Evolutionary conservation across 495 filamentous ascomycete species (phyloP).

Genomic region (Hypoxylon crocopeplum): DNA sequence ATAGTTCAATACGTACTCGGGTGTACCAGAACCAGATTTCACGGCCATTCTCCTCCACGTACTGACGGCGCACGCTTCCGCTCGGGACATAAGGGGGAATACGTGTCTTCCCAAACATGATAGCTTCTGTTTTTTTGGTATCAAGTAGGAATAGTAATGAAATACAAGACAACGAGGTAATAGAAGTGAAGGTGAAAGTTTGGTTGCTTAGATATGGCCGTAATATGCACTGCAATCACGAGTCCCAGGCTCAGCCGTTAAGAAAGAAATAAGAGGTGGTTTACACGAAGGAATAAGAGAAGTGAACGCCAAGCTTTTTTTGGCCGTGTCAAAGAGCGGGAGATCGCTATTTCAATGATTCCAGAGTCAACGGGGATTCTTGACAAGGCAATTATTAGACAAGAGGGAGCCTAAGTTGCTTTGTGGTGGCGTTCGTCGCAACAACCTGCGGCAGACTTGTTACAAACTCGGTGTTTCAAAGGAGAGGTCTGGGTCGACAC

Average conservation of each 20-base stretch:
- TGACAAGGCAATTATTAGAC: too few species aligned
- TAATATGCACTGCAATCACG: conserved; percentile 31
- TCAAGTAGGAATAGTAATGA: not conserved
- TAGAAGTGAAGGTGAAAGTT: conserved; percentile 5
- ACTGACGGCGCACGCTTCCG: conserved; percentile 29
- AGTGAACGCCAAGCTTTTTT: conserved; percentile 34
- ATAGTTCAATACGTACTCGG: conserved; percentile 38
- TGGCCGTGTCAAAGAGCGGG: conserved; percentile 5
- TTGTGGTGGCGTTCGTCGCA: conserved; percentile 15
- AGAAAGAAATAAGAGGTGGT: conserved; percentile 1
- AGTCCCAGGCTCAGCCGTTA: conserved; percentile 12
- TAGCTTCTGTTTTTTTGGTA: conserved; percentile 2
- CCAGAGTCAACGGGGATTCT: not conserved
- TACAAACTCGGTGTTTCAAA: conserved; percentile 34
- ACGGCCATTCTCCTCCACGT: conserved; percentile 45
- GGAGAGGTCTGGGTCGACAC: conserved; percentile 19
- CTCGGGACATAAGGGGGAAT: conserved; percentile 15
- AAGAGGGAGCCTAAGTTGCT: conserved; percentile 17
- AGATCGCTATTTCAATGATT: conserved; percentile 26
- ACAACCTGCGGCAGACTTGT: conserved; percentile 35
- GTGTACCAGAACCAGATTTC: conserved; percentile 55
- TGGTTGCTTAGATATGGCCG: not conserved
- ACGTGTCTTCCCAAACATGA: conserved; percentile 34
- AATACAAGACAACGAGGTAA: conserved; percentile 1
- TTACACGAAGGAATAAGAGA: conserved; percentile 9